Conservation (phyloP, 2,329 filamentous ascomycete species). For the Hortaea werneckii region DNA sequence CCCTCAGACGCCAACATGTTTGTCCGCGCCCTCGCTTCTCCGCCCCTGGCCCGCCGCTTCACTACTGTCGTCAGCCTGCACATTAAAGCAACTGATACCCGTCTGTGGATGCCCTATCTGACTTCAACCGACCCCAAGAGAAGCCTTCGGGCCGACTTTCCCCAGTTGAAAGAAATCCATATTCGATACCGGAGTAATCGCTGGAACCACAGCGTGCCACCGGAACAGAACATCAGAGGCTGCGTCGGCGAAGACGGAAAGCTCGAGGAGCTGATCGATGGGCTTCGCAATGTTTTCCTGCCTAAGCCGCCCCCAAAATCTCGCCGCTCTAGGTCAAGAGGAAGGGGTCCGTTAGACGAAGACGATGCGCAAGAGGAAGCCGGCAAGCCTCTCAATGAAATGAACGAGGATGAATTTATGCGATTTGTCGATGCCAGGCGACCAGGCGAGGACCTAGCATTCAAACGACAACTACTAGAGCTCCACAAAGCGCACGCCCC, state of each 20-base stretch:
- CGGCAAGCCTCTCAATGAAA: constrained; percentile 7
- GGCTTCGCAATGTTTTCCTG: constrained; percentile 18
- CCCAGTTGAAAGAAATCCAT: constrained; percentile 18
- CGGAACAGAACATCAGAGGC: constrained; percentile 20
- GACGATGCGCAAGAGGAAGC: not conserved
- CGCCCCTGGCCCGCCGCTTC: constrained; percentile 9
- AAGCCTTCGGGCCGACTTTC: constrained; percentile 25
- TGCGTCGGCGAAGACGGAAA: constrained; percentile 18
- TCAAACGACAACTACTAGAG: constrained; percentile 11
- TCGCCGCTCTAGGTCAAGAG: not conserved
- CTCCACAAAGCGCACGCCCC: constrained; percentile 7
- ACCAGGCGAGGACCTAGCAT: constrained; percentile 8
- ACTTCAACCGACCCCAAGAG: constrained; percentile 19
- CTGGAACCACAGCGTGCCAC: constrained; percentile 19
- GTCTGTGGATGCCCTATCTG: constrained; percentile 29
- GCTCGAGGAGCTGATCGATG: constrained; percentile 21
- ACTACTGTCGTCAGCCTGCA: constrained; percentile 21
- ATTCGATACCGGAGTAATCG: constrained; percentile 23
- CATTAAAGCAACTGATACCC: constrained; percentile 23
- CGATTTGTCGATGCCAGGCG: constrained; percentile 4
- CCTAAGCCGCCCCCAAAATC: constrained; percentile 2
- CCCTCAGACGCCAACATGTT: constrained; percentile 31
- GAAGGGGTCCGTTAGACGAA: too few species aligned
- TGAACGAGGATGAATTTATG: constrained; percentile 5
- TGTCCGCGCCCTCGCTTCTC: constrained; percentile 21